phyloP scores from a whole-genome alignment of 306 rosid genomes.

The Casuarina cunninghamiana region DNA sequence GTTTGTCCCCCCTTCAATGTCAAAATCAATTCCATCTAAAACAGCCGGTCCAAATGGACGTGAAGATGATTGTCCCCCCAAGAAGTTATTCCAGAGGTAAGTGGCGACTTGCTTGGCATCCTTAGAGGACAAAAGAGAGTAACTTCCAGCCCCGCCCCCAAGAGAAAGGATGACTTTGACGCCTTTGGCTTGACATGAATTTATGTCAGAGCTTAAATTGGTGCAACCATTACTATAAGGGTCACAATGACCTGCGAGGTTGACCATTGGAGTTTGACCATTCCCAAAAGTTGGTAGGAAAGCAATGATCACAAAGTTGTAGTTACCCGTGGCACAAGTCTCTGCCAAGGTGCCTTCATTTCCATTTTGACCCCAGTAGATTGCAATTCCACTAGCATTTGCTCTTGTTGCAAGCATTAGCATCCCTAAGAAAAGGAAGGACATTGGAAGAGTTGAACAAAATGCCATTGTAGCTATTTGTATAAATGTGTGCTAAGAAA shows the following conservation, averaged over 20 bases:
- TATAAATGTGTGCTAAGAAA: too few relatives aligned
- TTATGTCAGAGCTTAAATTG: too few relatives aligned
- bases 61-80: conserved; percentile 47
- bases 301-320: conserved; percentile 42
- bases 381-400: conserved; percentile 27
- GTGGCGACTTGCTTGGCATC: conserved; percentile 4
- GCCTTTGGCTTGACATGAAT: too few relatives aligned
- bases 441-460: not conserved
- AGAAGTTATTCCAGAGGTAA: conserved; percentile 60
- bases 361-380: conserved; percentile 59
- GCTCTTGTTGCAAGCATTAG: conserved; percentile 12
- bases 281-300: conserved; percentile 51
- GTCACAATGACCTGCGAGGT: conserved; percentile 40
- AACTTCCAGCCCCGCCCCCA: too few relatives aligned
- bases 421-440: conserved; percentile 21
- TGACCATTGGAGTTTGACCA: conserved; percentile 43
- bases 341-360: conserved; percentile 42
- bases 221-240: too few relatives aligned
- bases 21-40: conserved; percentile 64
- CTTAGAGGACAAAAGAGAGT: too few relatives aligned
- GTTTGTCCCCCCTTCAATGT: conserved; percentile 61
- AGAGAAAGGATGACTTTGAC: too few relatives aligned
- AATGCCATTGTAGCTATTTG: conserved; percentile 26
- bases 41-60: conserved; percentile 55
- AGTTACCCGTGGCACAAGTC: conserved; percentile 25